Conservation (phyloP, 305 asterid species). For the Andrographis paniculata region DNA sequence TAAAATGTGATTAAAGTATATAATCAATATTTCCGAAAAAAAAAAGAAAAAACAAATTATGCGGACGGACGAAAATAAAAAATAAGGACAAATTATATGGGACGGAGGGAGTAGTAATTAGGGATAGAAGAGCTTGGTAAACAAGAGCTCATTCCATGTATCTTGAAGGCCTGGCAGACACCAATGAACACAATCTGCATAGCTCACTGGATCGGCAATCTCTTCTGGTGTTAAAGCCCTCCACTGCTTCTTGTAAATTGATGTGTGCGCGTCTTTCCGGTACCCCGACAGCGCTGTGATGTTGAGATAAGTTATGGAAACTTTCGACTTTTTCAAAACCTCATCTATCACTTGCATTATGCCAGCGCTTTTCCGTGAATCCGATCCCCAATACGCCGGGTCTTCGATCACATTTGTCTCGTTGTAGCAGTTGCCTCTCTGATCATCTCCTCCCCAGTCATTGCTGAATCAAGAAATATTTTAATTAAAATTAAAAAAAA, state of each 20-base stretch:
- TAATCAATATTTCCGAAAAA: too few relatives aligned
- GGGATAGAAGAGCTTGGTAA: constrained; percentile 45
- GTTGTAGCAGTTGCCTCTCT: constrained; percentile 47
- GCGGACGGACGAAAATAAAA: too few relatives aligned
- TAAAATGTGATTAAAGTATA: too few relatives aligned
- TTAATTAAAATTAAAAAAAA: neutral
- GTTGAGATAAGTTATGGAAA: constrained; percentile 50
- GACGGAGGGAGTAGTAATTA: too few relatives aligned
- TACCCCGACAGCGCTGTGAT: constrained; percentile 49
- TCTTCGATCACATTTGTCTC: constrained; percentile 42
- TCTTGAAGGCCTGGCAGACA: constrained; percentile 66
- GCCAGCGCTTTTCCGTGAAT: constrained; percentile 27
- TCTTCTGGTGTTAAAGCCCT: constrained; percentile 34
- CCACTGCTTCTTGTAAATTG: constrained; percentile 63
- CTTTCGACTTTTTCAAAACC: constrained; percentile 26
- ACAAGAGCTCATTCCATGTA: constrained; percentile 61
- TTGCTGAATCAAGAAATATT: constrained; percentile 11
- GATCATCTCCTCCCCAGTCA: constrained; percentile 56
- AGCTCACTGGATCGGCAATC: constrained; percentile 38
- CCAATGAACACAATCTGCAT: constrained; percentile 63
- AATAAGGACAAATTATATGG: too few relatives aligned
- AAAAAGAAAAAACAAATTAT: too few relatives aligned
- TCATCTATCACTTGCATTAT: constrained; percentile 43
- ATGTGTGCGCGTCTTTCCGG: constrained; percentile 59
- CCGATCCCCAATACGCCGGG: constrained; percentile 47